These are phyloP conservation scores for Rhododendron molle DNA, from an alignment of 148 eudicot species.

Conservation along the genomic window DNA sequence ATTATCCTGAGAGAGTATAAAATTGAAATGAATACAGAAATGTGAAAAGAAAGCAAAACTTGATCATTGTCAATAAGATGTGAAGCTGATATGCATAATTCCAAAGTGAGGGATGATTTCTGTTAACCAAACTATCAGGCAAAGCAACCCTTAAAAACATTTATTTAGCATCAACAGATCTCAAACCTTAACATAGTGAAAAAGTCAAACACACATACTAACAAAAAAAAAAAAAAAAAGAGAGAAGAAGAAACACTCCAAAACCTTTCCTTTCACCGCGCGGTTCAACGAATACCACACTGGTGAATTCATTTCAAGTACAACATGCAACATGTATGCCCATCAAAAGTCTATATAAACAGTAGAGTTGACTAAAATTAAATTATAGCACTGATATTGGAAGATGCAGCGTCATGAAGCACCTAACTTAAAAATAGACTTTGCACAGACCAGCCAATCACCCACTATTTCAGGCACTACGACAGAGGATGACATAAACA, in stretches of 20 bases:
- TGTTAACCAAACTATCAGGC: not conserved
- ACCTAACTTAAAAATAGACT: not conserved
- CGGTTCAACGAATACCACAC: not conserved
- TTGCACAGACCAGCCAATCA: not conserved
- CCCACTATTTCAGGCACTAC: not conserved
- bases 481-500: not conserved
- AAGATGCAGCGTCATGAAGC: not conserved
- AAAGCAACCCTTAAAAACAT: not conserved
- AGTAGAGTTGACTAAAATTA: not conserved
- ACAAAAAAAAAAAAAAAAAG: not conserved
- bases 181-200: not conserved
- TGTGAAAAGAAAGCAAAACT: not conserved
- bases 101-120: not conserved
- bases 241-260: not conserved
- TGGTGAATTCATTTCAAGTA: not conserved
- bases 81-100: not conserved
- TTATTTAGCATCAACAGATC: not conserved
- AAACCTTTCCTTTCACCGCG: not conserved
- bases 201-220: not conserved
- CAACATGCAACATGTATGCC: not conserved
- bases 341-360: not conserved
- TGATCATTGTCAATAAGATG: not conserved
- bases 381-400: not conserved
- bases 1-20: constrained; percentile 41
- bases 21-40: not conserved